These are phyloP conservation scores for Fusarium sp. DNA, from an alignment of 2,329 filamentous ascomycete genomes.

Conservation along the genomic window DNA sequence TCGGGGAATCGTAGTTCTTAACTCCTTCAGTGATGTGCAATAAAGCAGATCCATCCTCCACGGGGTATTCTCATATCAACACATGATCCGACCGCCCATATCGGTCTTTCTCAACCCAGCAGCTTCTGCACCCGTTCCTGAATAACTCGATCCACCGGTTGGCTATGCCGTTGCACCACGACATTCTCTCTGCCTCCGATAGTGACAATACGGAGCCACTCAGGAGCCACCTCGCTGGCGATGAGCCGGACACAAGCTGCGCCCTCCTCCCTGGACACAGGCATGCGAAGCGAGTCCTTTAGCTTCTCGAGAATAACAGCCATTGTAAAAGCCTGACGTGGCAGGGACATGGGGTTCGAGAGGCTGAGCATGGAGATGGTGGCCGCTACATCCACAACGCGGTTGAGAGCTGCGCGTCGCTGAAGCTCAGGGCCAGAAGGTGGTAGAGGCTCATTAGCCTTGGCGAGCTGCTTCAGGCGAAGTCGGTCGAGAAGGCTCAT, in stretches of 20 bases:
- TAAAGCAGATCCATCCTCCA: conserved; percentile 13
- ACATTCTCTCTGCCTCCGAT: conserved; percentile 68
- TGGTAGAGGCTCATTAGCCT: conserved; percentile 66
- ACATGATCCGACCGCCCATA: conserved; percentile 2
- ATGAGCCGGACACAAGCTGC: conserved; percentile 63
- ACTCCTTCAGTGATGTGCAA: conserved; percentile 14
- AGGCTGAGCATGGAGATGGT: conserved; percentile 75
- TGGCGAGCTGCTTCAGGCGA: conserved; percentile 74
- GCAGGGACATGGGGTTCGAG: conserved; percentile 60
- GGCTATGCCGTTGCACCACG: conserved; percentile 61
- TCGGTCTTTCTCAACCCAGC: conserved; percentile 37
- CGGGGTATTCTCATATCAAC: conserved; percentile 32
- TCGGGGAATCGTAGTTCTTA: neutral
- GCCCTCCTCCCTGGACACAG: conserved; percentile 65
- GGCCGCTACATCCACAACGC: conserved; percentile 75
- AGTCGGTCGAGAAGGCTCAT: conserved; percentile 82
- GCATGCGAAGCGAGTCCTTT: conserved; percentile 72
- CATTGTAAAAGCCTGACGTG: conserved; percentile 74
- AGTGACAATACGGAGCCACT: conserved; percentile 65
- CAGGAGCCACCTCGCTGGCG: conserved; percentile 65
- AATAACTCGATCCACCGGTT: conserved; percentile 53
- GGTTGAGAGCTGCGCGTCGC: conserved; percentile 73
- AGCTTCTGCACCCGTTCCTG: conserved; percentile 53
- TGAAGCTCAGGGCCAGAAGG: conserved; percentile 68
- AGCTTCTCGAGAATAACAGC: conserved; percentile 72